Percentiles rank a stretch among this genome's conserved stretches.
Evolutionary conservation across 2,329 filamentous ascomycete genomes (phyloP).

Genomic region (Pseudocercospora fuligena): DNA sequence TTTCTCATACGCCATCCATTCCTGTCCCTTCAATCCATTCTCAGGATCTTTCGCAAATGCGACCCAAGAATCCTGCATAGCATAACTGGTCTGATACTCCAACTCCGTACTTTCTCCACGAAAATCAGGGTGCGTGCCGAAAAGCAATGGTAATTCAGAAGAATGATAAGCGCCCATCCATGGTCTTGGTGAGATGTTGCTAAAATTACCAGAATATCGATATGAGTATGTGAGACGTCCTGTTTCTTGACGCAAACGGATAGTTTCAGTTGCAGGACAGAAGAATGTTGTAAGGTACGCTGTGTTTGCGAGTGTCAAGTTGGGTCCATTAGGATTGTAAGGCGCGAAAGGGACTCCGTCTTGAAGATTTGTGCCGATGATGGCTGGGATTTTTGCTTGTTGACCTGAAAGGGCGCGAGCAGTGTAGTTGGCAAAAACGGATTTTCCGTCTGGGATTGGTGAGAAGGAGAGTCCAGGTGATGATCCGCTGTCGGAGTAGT

Average conservation of each 20-base stretch:
- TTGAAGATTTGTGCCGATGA: conserved; percentile 44
- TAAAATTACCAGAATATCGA: conserved; percentile 48
- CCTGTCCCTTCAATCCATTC: conserved; percentile 33
- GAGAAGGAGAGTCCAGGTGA: conserved; percentile 38
- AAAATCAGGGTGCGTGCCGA: conserved; percentile 46
- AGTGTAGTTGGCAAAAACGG: conserved; percentile 38
- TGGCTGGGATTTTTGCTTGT: conserved; percentile 47
- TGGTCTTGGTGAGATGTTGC: conserved; percentile 45
- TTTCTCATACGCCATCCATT: conserved; percentile 29
- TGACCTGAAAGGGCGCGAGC: conserved; percentile 27
- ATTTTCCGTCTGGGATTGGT: conserved; percentile 33
- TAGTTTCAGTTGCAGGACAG: conserved; percentile 40
- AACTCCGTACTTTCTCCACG: conserved; percentile 30
- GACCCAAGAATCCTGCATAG: conserved; percentile 41
- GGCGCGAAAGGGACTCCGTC: conserved; percentile 44
- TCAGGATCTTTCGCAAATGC: conserved; percentile 44
- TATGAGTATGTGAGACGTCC: conserved; percentile 47
- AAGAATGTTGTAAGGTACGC: conserved; percentile 30
- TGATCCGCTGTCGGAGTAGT: conserved; percentile 25
- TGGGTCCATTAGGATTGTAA: conserved; percentile 41
- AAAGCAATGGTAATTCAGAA: conserved; percentile 45
- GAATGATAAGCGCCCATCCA: conserved; percentile 53
- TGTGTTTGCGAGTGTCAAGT: conserved; percentile 21
- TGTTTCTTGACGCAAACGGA: conserved; percentile 35
- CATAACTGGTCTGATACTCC: conserved; percentile 38